Percentiles rank a stretch among this genome's conserved stretches.
phyloP scores from a whole-genome alignment of 805 yeast species.

The Tetrapisispora taiwanensis region DNA sequence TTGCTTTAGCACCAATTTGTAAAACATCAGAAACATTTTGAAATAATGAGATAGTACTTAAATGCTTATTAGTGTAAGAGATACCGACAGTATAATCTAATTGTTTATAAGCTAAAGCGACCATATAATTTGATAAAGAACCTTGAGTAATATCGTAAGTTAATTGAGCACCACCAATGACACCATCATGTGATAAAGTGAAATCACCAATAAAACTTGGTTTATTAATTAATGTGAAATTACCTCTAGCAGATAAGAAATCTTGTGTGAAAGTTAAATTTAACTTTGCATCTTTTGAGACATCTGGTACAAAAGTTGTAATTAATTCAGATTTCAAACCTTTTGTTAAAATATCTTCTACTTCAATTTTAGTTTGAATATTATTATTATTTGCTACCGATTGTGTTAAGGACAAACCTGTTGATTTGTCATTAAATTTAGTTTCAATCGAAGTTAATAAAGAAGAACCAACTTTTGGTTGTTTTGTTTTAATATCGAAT shows the following conservation, averaged over 20 bases:
- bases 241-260: slow-evolving; percentile 85
- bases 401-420: slow-evolving; percentile 90
- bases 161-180: slow-evolving; percentile 93
- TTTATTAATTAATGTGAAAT: slow-evolving; percentile 90
- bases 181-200: slow-evolving; percentile 90
- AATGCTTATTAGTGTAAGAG: slow-evolving; percentile 76
- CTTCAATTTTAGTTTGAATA: slow-evolving; percentile 86
- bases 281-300: slow-evolving; percentile 78
- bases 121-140: slow-evolving; percentile 85
- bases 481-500: slow-evolving; percentile 88
- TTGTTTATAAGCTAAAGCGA: slow-evolving; percentile 87
- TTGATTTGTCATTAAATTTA: slow-evolving; percentile 82
- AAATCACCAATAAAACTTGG: slow-evolving; percentile 93
- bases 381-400: slow-evolving; percentile 96
- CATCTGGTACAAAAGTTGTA: slow-evolving; percentile 78
- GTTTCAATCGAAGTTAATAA: slow-evolving; percentile 86
- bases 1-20: slow-evolving; percentile 97
- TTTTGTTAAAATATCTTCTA: slow-evolving; percentile 75
- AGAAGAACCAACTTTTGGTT: slow-evolving; percentile 64
- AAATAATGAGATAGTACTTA: slow-evolving; percentile 92
- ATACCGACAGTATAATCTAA: slow-evolving; percentile 64
- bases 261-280: slow-evolving; percentile 89
- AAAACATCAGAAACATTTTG: slow-evolving; percentile 85
- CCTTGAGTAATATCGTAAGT: slow-evolving; percentile 94
- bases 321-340: slow-evolving; percentile 90